A percentile compares a stretch with the other conserved stretches of the same genome.
Conservation (phyloP, 148 eudicot genomes). For the Oxyria digyna region DNA sequence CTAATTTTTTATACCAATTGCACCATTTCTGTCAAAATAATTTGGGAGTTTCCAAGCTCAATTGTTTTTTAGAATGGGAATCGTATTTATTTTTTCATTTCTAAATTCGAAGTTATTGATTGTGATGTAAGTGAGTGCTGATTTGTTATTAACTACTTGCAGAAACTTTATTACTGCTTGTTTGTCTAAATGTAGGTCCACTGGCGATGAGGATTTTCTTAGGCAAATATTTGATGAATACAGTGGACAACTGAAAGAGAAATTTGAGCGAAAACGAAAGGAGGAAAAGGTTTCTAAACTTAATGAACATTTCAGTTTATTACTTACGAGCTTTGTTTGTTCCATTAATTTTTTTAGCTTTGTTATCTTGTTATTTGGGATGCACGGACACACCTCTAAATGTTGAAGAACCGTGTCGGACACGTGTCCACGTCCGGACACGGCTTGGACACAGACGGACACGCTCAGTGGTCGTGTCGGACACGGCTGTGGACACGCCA, state of each 20-base stretch:
- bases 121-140: not conserved
- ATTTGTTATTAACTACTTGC: not conserved
- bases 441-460: no score
- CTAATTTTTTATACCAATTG: not conserved
- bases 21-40: not conserved
- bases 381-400: no score
- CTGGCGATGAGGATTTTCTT: conserved; percentile 48
- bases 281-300: conserved; percentile 63
- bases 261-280: conserved; percentile 60
- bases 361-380: no score
- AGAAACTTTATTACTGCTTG: not conserved
- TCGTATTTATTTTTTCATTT: not conserved
- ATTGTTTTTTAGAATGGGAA: not conserved
- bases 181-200: conserved; percentile 34
- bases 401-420: no score
- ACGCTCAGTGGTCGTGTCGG: no score
- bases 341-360: not conserved
- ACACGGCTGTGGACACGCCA: no score
- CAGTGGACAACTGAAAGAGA: conserved; percentile 50
- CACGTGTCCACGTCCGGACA: no score
- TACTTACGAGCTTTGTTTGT: not conserved
- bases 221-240: conserved; percentile 59
- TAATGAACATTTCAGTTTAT: not conserved
- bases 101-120: no score
- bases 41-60: not conserved